These are phyloP conservation scores for Quercus engelmannii DNA, from an alignment of 306 rosid species.

Conservation along the genomic window DNA sequence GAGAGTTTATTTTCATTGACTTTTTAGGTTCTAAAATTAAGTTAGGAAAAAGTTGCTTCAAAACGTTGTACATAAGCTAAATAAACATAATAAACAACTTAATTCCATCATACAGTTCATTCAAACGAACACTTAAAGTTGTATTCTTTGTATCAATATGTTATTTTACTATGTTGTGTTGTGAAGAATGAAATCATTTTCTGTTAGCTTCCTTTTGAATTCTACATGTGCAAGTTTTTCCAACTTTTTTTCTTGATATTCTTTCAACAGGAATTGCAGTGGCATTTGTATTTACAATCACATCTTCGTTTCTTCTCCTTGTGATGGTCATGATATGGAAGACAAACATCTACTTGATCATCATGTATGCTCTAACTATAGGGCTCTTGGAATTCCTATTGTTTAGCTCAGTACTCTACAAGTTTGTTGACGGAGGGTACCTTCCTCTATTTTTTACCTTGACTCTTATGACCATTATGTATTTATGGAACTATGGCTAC, in stretches of 20 bases:
- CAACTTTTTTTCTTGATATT: neutral
- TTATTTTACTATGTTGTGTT: neutral
- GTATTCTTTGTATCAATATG: neutral
- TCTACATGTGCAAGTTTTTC: neutral
- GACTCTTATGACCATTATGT: slow-evolving; percentile 59
- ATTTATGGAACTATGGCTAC: slow-evolving; percentile 61
- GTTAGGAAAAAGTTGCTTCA: no score
- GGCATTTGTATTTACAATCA: slow-evolving; percentile 79
- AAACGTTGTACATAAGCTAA: no score
- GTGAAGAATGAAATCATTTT: neutral
- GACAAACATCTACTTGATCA: slow-evolving; percentile 42
- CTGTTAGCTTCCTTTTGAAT: neutral
- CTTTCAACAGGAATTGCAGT: slow-evolving; percentile 65
- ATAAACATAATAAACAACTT: no score
- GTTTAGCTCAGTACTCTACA: slow-evolving; percentile 71
- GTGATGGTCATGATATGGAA: slow-evolving; percentile 95
- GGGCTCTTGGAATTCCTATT: slow-evolving; percentile 57
- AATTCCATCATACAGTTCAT: no score
- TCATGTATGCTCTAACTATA: slow-evolving; percentile 42
- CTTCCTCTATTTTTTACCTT: slow-evolving; percentile 64
- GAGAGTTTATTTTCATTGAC: no score
- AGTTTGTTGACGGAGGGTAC: slow-evolving; percentile 75
- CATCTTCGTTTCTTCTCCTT: slow-evolving; percentile 58
- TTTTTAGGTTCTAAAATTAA: no score
- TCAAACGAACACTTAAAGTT: no score